Conservation (phyloP, 768 basidiomycete genomes). For the Rhizopogon roseolus region DNA sequence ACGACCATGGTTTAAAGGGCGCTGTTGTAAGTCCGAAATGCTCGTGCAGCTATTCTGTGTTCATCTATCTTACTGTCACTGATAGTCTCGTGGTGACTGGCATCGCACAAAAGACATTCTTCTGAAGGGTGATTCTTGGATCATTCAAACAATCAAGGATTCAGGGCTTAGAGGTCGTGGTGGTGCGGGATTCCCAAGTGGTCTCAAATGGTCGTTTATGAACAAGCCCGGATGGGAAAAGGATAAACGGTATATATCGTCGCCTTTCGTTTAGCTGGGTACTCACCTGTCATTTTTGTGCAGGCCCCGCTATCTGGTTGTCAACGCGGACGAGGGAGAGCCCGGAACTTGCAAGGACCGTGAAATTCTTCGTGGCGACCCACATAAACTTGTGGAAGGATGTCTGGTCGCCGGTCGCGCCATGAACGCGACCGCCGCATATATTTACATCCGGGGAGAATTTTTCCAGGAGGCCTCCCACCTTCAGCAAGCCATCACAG, state of each 20-base stretch:
- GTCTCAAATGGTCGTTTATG: slow-evolving; percentile 98
- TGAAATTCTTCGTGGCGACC: slow-evolving; percentile 96
- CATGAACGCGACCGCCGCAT: slow-evolving; percentile 98
- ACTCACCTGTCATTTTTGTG: background rate
- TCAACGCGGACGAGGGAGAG: slow-evolving; percentile 98
- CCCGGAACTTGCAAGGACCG: slow-evolving; percentile 99
- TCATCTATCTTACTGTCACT: slow-evolving; percentile 2
- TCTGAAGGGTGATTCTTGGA: slow-evolving; percentile 93
- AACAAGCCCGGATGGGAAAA: slow-evolving; percentile 99
- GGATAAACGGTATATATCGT: slow-evolving; percentile 61
- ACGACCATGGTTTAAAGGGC: slow-evolving; percentile 92
- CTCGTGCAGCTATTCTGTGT: background rate
- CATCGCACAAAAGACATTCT: slow-evolving; percentile 96
- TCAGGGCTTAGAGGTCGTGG: slow-evolving; percentile 94
- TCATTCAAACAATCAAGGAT: slow-evolving; percentile 94
- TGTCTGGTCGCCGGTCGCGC: slow-evolving; percentile 94
- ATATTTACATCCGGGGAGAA: slow-evolving; percentile 99
- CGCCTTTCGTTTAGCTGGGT: background rate
- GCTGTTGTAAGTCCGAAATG: slow-evolving; percentile 56
- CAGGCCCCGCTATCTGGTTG: slow-evolving; percentile 92
- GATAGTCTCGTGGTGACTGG: slow-evolving; percentile 92
- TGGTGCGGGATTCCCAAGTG: slow-evolving; percentile 95
- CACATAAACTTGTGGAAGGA: slow-evolving; percentile 97
- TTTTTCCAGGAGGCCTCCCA: slow-evolving; percentile 95
- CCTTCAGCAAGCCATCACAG: slow-evolving; percentile 91